Base-by-base conservation (phyloP, 2,329 filamentous ascomycete species). In the Talaromyces sp. region DNA sequence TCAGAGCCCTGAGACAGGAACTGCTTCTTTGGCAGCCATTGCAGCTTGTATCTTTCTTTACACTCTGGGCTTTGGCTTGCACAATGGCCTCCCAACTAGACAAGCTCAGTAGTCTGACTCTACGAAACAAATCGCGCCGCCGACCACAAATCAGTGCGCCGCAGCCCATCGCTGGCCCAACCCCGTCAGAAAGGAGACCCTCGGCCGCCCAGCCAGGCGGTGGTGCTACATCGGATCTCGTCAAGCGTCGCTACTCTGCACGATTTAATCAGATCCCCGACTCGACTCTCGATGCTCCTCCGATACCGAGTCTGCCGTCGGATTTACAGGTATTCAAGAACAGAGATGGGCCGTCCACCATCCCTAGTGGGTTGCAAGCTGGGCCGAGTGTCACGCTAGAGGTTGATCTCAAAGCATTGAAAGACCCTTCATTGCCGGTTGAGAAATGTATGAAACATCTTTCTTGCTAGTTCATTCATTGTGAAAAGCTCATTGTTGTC, bases 231-330 rank as follows among this genome's bases (percentile, higher is more conserved):
- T 86, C 87, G 19, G 94, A 99, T 77, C 83, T 98, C 63, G 93
- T 99, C 66, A 98, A 98, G 81, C 87, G 93, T 71, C 85, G 95
- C 71, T 99, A 98, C 79, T 98, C 95, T 45, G 93, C 93, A 49
- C 89, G 94, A 67, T 96, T 97, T 77, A 94, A 93, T 72, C 88
- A 91, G 69, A 78, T 89, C 0, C 90, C 91, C 1, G 81, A 87
- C 67, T 88, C 91, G 72, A 86, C 89, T 71, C 82, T 85, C 70
- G 87, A 85, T 64, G 87, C 86, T 22, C 86, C 92, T 19, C 86
- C 91, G 1, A 83, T 97, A 69, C 94, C 95, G 0, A 78, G 85
- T 13, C 73, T 91, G 63, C 88, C 89, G 5, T 69, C 69, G 77
- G 84, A 84, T 67, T 84, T 83, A 58, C 83, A 84, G 56, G 88